A percentile compares a stretch with the other conserved stretches of the same genome.
Conservation (phyloP, 371 early-diverging fungal genomes). For the Chytridium lagenaria region DNA sequence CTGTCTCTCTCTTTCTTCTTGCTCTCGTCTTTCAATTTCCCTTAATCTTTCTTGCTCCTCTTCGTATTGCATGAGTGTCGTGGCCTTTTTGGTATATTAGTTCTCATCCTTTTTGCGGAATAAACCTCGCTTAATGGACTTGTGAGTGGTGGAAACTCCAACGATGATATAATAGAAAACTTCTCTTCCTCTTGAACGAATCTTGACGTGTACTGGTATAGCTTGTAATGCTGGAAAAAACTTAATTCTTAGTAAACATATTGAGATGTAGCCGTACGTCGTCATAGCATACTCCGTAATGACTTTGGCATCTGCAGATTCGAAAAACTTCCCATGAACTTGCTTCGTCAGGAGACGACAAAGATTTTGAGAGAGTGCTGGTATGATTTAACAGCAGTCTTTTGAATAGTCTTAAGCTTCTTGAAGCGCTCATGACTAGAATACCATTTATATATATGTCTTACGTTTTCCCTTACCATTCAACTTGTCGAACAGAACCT, state of each 20-base stretch:
- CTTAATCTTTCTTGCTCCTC: not conserved
- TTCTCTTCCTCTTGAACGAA: not conserved
- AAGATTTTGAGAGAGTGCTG: not conserved
- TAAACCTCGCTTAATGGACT: not conserved
- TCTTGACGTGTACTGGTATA: not conserved
- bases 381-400: not conserved
- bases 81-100: not conserved
- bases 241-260: not conserved
- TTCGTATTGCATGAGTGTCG: not conserved
- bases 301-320: not conserved
- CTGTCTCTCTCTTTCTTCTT: not conserved
- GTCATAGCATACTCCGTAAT: not conserved
- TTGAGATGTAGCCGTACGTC: not conserved
- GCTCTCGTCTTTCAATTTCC: not conserved
- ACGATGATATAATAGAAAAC: not conserved
- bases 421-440: not conserved
- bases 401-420: not conserved
- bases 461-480: not conserved
- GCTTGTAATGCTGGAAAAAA: conserved; percentile 1
- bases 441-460: not conserved
- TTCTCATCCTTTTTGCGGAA: not conserved
- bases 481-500: not conserved
- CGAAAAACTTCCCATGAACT: conserved; percentile 3
- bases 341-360: not conserved
- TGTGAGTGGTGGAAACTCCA: not conserved